Evolutionary conservation across 352 stramenopile genomes (phyloP).

Genomic region (Phytophthora palmivora): DNA sequence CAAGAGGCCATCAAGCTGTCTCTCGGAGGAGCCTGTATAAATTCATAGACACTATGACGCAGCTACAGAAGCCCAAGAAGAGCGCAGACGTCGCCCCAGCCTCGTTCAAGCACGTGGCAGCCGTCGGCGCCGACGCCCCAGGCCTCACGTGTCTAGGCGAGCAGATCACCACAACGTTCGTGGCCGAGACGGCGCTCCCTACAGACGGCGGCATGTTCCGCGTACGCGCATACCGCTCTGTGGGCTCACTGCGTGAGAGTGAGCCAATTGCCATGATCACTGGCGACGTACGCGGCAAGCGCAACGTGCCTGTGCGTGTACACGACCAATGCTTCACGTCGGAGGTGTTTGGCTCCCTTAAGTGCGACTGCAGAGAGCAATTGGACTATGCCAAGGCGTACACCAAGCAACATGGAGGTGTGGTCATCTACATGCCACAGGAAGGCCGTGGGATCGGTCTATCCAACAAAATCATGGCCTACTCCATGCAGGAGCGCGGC

Average conservation of each 20-base stretch:
- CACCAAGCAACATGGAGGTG: slow-evolving; percentile 93
- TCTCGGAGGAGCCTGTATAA: slow-evolving; percentile 6
- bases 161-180: slow-evolving; percentile 75
- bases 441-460: slow-evolving; percentile 99
- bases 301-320: slow-evolving; percentile 93
- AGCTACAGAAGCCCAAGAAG: slow-evolving; percentile 19
- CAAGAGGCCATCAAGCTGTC: slow-evolving; percentile 12
- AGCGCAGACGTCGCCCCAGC: slow-evolving; percentile 5
- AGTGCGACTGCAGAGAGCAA: slow-evolving; percentile 99
- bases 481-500: slow-evolving; percentile 97
- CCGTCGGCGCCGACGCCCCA: slow-evolving; percentile 50
- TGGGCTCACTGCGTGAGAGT: slow-evolving; percentile 69
- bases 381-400: slow-evolving; percentile 95
- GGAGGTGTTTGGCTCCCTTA: slow-evolving; percentile 98
- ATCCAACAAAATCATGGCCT: slow-evolving; percentile 99
- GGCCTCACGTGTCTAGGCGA: slow-evolving; percentile 83
- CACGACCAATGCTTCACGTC: slow-evolving; percentile 99
- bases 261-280: slow-evolving; percentile 91
- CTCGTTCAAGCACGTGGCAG: slow-evolving; percentile 32
- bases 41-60: slow-evolving; percentile 31
- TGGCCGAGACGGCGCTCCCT: slow-evolving; percentile 87
- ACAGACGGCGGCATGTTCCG: slow-evolving; percentile 83
- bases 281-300: slow-evolving; percentile 72
- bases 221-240: slow-evolving; percentile 89
- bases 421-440: slow-evolving; percentile 99